These are phyloP conservation scores for Colletotrichum kahawae DNA, from an alignment of 2,329 filamentous ascomycete genomes.

Conservation along the genomic window DNA sequence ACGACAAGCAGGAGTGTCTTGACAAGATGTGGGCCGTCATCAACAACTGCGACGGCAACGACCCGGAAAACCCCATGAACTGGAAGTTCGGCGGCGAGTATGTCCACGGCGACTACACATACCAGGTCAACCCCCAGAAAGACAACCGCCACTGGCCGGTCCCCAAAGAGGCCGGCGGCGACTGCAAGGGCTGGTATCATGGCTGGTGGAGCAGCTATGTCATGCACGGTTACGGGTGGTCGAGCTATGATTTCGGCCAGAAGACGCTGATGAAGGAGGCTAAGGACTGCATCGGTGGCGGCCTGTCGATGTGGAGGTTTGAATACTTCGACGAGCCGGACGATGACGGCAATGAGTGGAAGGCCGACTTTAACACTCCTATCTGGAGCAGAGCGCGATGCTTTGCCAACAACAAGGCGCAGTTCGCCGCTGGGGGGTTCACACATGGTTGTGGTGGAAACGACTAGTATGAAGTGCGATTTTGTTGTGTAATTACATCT, in stretches of 20 bases:
- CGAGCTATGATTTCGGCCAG: conserved; percentile 28
- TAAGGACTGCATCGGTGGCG: conserved; percentile 25
- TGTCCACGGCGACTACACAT: conserved; percentile 29
- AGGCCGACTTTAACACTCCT: conserved; percentile 26
- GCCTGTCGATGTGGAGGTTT: conserved; percentile 29
- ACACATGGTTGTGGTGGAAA: not conserved
- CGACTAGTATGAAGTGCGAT: not conserved
- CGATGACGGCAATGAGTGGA: conserved; percentile 28
- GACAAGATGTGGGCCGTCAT: conserved; percentile 27
- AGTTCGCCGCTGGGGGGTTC: not conserved
- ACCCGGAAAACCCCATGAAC: conserved; percentile 32
- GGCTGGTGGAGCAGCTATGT: conserved; percentile 25
- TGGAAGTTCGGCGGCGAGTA: conserved; percentile 33
- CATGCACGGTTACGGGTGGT: conserved; percentile 27
- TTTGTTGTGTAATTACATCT: not conserved
- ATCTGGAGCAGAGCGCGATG: conserved; percentile 25
- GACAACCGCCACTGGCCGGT: conserved; percentile 27
- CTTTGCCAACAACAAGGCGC: conserved; percentile 22
- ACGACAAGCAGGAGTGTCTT: conserved; percentile 25
- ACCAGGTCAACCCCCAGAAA: conserved; percentile 24
- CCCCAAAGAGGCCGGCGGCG: conserved; percentile 22
- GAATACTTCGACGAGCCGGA: conserved; percentile 28
- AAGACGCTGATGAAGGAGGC: conserved; percentile 25
- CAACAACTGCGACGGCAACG: conserved; percentile 32
- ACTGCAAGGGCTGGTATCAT: conserved; percentile 27